Base-by-base conservation (phyloP, 257 asterid genomes). In the Gardenia jasminoides region DNA sequence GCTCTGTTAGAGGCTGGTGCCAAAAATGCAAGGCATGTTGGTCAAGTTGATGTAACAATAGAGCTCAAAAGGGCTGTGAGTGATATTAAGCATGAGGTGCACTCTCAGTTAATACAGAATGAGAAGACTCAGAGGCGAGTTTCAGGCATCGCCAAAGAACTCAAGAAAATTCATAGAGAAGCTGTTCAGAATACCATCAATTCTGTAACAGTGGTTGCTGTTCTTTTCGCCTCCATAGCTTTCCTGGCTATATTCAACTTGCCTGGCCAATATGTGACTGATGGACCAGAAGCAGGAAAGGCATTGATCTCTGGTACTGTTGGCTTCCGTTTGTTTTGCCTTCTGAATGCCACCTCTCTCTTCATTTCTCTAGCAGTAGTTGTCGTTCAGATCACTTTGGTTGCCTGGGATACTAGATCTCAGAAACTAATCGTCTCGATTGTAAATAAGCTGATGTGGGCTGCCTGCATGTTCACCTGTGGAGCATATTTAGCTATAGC, bases 391-490 rank as follows among this genome's bases (percentile, higher is more conserved):
- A 96, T 93, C 76, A 93, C 99, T 0, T 72, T 96, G 70, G 95
- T 96, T 13, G 97, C 98, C 0, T 93, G 97, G 98, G 98, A 96
- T 74, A 93, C 98, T 1, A 82, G 86, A 28, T 96, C 99, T 20
- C 98, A 96, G 87, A 92, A 85, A 81, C 92, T 84, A 72, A 91
- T 96, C 0, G 98, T 96, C 31, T 91, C 97, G 0, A 92, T 96
- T 6, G 97, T 96, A 80, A 96, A 96, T 75, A 96, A 96, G 89
- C 75, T 96, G 84, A 93, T 96, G 99, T 96, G 99, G 99, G 93
- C 97, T 0, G 99, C 99, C 2, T 91, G 99, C 16, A 77, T 93
- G 24, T 91, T 95, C 87, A 96, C 98, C 0, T 96, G 97, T 20
- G 99, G 98, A 3, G 97, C 99, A 3, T 96, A 92, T 76, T 46